Conservation (phyloP, 805 yeast species). For the Cyberlindnera maritima region DNA sequence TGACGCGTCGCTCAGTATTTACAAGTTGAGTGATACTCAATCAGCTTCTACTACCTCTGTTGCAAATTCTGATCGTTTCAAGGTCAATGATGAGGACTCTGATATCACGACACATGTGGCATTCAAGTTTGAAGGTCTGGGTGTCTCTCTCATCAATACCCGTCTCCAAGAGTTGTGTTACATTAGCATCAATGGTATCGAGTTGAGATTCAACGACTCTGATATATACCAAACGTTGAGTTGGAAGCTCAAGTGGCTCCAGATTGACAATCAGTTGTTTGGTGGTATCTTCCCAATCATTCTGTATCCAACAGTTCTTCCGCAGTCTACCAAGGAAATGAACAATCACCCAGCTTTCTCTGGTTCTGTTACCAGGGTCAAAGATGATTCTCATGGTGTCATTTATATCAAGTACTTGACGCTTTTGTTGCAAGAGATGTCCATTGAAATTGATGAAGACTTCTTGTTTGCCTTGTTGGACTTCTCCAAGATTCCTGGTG, state of each 20-base stretch:
- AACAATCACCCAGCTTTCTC: slow-evolving; percentile 89
- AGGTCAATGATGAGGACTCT: slow-evolving; percentile 40
- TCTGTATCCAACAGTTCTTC: slow-evolving; percentile 85
- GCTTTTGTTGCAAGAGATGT: slow-evolving; percentile 80
- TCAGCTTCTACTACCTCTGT: slow-evolving; percentile 34
- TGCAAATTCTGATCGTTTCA: slow-evolving; percentile 46
- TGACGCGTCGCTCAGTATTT: slow-evolving; percentile 74
- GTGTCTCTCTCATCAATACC: slow-evolving; percentile 77
- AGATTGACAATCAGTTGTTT: slow-evolving; percentile 85
- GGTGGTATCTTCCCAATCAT: slow-evolving; percentile 88
- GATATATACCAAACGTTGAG: slow-evolving; percentile 79
- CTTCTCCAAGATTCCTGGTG: slow-evolving; percentile 77
- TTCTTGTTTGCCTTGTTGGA: slow-evolving; percentile 80
- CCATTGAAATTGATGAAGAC: slow-evolving; percentile 92
- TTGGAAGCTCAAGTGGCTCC: slow-evolving; percentile 88
- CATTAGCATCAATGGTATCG: slow-evolving; percentile 77
- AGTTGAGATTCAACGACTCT: slow-evolving; percentile 76
- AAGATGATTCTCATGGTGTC: slow-evolving; percentile 90
- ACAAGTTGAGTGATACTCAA: slow-evolving; percentile 43
- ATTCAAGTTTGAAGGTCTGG: slow-evolving; percentile 78
- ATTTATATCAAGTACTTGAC: slow-evolving; percentile 90
- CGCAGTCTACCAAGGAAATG: slow-evolving; percentile 80
- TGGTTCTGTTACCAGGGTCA: slow-evolving; percentile 76
- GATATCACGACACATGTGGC: slow-evolving; percentile 40
- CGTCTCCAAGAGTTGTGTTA: slow-evolving; percentile 78